Conservation (phyloP, 2,329 filamentous ascomycete genomes). For the Aureobasidium mangrovei region DNA sequence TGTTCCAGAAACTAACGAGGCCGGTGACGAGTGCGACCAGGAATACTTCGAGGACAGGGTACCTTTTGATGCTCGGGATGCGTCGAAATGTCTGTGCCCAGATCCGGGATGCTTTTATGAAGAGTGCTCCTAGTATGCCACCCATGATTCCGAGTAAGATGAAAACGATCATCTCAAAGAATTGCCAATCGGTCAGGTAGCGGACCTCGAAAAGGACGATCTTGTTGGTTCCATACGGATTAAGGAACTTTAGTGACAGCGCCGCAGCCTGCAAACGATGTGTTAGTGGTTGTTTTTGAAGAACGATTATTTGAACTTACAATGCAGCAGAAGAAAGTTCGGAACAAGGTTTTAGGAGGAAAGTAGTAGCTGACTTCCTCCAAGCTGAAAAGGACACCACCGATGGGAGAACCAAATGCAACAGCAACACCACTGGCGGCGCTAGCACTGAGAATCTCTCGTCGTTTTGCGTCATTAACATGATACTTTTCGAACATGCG, state of each 20-base stretch:
- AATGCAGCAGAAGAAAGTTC: conserved; percentile 98
- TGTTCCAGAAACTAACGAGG: conserved; percentile 85
- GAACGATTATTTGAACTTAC: conserved; percentile 34
- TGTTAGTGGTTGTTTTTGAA: background rate
- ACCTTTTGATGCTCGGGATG: conserved; percentile 68
- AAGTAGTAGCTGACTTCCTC: conserved; percentile 98
- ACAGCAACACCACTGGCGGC: conserved; percentile 89
- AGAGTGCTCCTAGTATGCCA: conserved; percentile 75
- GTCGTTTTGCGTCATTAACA: conserved; percentile 83
- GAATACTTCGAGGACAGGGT: conserved; percentile 78
- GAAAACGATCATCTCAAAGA: conserved; percentile 82
- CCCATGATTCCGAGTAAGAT: conserved; percentile 79
- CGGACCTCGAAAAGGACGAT: conserved; percentile 95
- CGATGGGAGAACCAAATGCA: conserved; percentile 83
- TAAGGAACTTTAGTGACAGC: conserved; percentile 84
- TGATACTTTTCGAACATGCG: conserved; percentile 93
- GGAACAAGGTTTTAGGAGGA: conserved; percentile 90
- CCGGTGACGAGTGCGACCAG: conserved; percentile 81
- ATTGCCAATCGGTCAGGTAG: conserved; percentile 84
- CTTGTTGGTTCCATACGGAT: conserved; percentile 92
- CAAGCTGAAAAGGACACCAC: conserved; percentile 83
- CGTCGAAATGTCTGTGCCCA: conserved; percentile 88
- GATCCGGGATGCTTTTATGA: conserved; percentile 87
- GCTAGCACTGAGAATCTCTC: conserved; percentile 87
- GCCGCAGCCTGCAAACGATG: conserved; percentile 51